Percentiles rank a stretch among this genome's conserved stretches.
phyloP scores from a whole-genome alignment of 208 protist genomes.

The Wallacemonas sp. region DNA sequence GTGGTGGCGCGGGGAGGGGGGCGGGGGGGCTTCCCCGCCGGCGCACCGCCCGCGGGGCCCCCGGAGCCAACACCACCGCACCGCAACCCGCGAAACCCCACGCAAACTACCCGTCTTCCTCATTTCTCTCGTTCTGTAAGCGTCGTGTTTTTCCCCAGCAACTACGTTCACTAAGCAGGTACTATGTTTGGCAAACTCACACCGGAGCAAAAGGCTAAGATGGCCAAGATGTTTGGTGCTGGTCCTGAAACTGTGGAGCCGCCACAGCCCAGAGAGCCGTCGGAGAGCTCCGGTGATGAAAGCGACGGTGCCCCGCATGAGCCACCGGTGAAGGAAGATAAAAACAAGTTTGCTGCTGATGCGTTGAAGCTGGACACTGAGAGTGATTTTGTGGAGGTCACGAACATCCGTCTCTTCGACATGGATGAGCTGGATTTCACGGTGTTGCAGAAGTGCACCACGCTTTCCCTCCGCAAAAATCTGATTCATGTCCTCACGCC shows the following conservation, averaged over 20 bases:
- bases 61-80: too few relatives aligned
- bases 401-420: slow-evolving; percentile 82
- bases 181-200: slow-evolving; percentile 14
- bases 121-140: too few relatives aligned
- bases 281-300: slow-evolving; percentile 29
- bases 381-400: slow-evolving; percentile 65
- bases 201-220: slow-evolving; percentile 11
- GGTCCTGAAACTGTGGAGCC: not conserved
- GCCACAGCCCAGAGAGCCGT: not conserved
- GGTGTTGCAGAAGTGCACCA: slow-evolving; percentile 54
- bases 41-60: too few relatives aligned
- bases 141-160: not conserved
- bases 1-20: too few relatives aligned
- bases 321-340: not conserved
- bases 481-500: slow-evolving; percentile 81
- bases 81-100: not conserved
- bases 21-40: too few relatives aligned
- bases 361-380: slow-evolving; percentile 55
- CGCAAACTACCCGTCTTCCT: not conserved
- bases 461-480: slow-evolving; percentile 85
- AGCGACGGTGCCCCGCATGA: slow-evolving; percentile 7
- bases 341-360: slow-evolving; percentile 18
- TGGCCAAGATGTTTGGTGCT: slow-evolving; percentile 1
- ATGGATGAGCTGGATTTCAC: slow-evolving; percentile 82
- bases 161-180: not conserved